Conservation (phyloP, 768 basidiomycete genomes). For the Podaxis carcinomalis region DNA sequence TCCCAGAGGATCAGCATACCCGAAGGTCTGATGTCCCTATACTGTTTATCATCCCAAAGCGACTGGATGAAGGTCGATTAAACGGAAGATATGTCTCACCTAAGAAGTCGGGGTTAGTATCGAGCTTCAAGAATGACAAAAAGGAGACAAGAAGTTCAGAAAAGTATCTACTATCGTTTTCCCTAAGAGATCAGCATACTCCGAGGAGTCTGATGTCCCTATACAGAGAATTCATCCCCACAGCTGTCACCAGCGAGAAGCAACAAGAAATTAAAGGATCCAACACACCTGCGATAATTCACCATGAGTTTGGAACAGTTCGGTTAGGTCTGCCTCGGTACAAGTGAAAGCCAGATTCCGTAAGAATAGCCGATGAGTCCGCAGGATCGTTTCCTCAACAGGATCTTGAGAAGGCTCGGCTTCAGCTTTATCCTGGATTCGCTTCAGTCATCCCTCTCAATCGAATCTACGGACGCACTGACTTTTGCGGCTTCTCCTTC, state of each 20-base stretch:
- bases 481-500: conserved; percentile 8
- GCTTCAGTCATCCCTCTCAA: not conserved
- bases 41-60: conserved; percentile 36
- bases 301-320: conserved; percentile 67
- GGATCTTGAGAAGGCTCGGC: conserved; percentile 28
- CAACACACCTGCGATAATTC: conserved; percentile 68
- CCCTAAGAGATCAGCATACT: conserved; percentile 35
- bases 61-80: conserved; percentile 1
- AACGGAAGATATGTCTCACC: conserved; percentile 30
- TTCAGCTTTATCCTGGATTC: conserved; percentile 6
- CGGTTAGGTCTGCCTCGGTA: conserved; percentile 62
- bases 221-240: conserved; percentile 43
- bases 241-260: conserved; percentile 3
- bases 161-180: conserved; percentile 55
- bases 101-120: conserved; percentile 22
- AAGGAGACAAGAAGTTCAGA: conserved; percentile 28
- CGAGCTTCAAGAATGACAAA: not conserved
- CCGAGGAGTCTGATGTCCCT: conserved; percentile 55
- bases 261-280: not conserved
- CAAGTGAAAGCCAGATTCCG: conserved; percentile 94
- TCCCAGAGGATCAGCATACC: conserved; percentile 57
- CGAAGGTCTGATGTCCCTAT: conserved; percentile 68
- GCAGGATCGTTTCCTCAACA: conserved; percentile 52
- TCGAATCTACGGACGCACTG: not conserved
- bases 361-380: conserved; percentile 80